These are phyloP conservation scores for Plantago major DNA, from an alignment of 257 asterid species.

Conservation along the genomic window DNA sequence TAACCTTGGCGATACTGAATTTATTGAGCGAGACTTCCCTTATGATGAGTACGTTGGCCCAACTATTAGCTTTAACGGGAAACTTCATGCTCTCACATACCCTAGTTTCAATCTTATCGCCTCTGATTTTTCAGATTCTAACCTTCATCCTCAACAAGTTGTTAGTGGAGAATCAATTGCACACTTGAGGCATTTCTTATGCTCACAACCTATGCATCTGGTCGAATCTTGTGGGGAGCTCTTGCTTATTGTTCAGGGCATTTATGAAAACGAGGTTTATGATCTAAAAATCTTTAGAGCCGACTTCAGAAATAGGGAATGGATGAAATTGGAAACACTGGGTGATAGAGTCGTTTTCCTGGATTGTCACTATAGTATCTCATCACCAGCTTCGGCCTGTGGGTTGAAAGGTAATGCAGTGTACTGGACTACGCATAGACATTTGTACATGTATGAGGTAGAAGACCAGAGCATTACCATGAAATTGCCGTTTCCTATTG, in stretches of 20 bases:
- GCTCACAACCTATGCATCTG: background rate
- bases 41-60: background rate
- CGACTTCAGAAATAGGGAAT: background rate
- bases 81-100: background rate
- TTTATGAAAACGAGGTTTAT: background rate
- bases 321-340: background rate
- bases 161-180: background rate
- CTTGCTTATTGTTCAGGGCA: background rate
- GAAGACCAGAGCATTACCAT: background rate
- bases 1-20: slow-evolving; percentile 1
- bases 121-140: slow-evolving; percentile 5
- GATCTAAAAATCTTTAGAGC: slow-evolving; percentile 5
- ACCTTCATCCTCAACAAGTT: background rate
- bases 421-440: background rate
- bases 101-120: background rate
- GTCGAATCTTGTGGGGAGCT: slow-evolving; percentile 5
- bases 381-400: slow-evolving; percentile 10
- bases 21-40: background rate
- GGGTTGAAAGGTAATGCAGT: slow-evolving; percentile 3
- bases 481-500: background rate
- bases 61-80: background rate
- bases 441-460: background rate
- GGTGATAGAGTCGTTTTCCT: slow-evolving; percentile 7
- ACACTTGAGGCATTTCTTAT: too few relatives aligned
- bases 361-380: background rate